Percentiles rank a stretch among this genome's conserved stretches.
Conservation (phyloP, 768 basidiomycete species). For the Clitopilus hobsonii region DNA sequence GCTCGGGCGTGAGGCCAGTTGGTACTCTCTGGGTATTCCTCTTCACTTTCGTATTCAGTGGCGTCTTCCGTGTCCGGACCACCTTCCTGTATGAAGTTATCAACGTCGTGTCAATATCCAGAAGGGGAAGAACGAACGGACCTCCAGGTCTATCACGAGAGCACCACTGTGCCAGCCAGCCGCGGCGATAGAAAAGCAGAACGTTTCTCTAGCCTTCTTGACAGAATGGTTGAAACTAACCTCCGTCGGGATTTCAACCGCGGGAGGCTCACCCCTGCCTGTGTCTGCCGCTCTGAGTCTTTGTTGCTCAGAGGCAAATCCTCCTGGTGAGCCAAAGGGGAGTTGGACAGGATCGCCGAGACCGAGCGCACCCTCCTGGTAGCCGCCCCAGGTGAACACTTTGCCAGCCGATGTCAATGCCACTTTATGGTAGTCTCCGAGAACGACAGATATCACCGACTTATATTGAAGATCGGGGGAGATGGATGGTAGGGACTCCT, state of each 20-base stretch:
- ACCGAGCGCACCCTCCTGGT: conserved; percentile 78
- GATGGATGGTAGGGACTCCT: conserved; percentile 48
- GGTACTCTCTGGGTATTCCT: conserved; percentile 18
- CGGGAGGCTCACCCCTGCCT: conserved; percentile 29
- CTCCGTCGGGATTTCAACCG: conserved; percentile 57
- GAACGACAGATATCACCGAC: conserved; percentile 78
- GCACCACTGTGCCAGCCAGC: conserved; percentile 93
- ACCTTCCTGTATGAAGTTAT: conserved; percentile 9
- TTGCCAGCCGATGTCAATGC: conserved; percentile 78
- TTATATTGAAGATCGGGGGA: conserved; percentile 72
- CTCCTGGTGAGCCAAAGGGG: conserved; percentile 53
- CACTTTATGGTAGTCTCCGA: conserved; percentile 91
- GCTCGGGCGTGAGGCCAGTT: conserved; percentile 6
- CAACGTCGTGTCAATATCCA: neutral
- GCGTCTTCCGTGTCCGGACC: conserved; percentile 26
- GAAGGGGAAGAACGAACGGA: conserved; percentile 21
- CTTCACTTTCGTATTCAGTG: conserved; percentile 32
- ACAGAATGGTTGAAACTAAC: conserved; percentile 66
- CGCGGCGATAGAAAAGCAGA: conserved; percentile 78
- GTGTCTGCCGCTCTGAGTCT: conserved; percentile 23
- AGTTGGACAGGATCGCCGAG: conserved; percentile 69
- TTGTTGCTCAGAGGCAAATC: conserved; percentile 36
- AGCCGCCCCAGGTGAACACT: conserved; percentile 77
- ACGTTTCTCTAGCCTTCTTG: conserved; percentile 49
- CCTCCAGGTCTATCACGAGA: conserved; percentile 81